Percentiles rank a stretch among this genome's conserved stretches.
Evolutionary conservation across 2,329 filamentous ascomycete species (phyloP).

Genomic region (Nemania bipapillata): DNA sequence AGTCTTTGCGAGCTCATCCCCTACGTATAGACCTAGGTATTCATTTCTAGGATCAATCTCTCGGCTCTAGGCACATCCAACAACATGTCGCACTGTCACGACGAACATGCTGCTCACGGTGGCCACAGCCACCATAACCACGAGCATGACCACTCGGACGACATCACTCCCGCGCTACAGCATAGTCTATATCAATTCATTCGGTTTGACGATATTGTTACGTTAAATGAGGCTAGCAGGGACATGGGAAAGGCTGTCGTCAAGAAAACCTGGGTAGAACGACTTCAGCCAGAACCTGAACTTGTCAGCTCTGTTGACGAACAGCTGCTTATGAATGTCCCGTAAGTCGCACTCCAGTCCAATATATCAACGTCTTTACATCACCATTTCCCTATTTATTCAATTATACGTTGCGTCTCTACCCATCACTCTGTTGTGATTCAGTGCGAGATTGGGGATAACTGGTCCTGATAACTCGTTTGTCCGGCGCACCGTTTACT

Average conservation of each 20-base stretch:
- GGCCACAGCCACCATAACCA: constrained; percentile 59
- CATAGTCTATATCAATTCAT: constrained; percentile 92
- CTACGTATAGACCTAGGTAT: too few relatives aligned
- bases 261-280: constrained; percentile 90
- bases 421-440: background rate
- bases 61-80: background rate
- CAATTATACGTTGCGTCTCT: background rate
- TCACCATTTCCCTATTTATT: background rate
- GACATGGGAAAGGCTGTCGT: constrained; percentile 78
- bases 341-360: constrained; percentile 66
- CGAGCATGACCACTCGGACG: constrained; percentile 87
- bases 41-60: too few relatives aligned
- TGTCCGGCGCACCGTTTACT: background rate
- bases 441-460: background rate
- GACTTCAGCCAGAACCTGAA: constrained; percentile 76
- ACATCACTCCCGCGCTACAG: constrained; percentile 90
- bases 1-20: background rate
- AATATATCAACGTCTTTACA: background rate
- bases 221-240: constrained; percentile 80
- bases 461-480: background rate
- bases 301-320: constrained; percentile 88
- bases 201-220: constrained; percentile 84
- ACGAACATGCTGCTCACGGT: constrained; percentile 56
- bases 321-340: constrained; percentile 90
- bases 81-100: constrained; percentile 61